phyloP scores from a whole-genome alignment of 106 monocot species.

The Chionographis japonica region DNA sequence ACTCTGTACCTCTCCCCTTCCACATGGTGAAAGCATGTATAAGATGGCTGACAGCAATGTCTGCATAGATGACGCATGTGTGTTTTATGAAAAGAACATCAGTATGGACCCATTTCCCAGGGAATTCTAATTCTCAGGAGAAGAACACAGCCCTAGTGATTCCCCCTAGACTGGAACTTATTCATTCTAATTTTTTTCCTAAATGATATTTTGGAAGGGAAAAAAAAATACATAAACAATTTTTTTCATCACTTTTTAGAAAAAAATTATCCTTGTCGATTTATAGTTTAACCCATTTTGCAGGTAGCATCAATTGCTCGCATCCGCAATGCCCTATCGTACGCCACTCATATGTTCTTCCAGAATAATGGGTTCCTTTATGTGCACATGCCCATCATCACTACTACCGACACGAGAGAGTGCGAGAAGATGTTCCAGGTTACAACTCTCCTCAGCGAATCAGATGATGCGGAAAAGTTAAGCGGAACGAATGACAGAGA shows the following conservation, averaged over 20 bases:
- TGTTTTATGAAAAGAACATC: too few species aligned
- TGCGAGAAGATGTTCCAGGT: conserved; percentile 36
- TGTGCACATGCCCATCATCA: conserved; percentile 78
- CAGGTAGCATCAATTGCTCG: conserved; percentile 65
- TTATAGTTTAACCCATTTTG: background rate
- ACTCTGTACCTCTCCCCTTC: too few species aligned
- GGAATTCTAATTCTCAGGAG: too few species aligned
- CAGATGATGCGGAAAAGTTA: conserved; percentile 10
- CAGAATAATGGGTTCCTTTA: conserved; percentile 63
- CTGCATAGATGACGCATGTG: too few species aligned
- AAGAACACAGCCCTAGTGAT: too few species aligned
- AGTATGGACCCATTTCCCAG: too few species aligned
- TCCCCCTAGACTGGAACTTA: background rate
- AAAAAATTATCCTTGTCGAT: background rate
- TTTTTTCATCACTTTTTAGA: too few species aligned
- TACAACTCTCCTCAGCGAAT: conserved; percentile 35
- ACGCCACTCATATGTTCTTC: conserved; percentile 56
- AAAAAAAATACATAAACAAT: background rate
- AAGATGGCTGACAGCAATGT: too few species aligned
- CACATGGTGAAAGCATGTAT: too few species aligned
- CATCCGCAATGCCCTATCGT: conserved; percentile 40
- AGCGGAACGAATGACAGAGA: conserved; percentile 5
- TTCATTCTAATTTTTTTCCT: background rate
- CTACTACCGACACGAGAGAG: conserved; percentile 14
- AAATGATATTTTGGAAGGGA: background rate